These are phyloP conservation scores for Saccharomycopsis hybrid DNA, from an alignment of 1,139 yeast genomes.

Conservation along the genomic window DNA sequence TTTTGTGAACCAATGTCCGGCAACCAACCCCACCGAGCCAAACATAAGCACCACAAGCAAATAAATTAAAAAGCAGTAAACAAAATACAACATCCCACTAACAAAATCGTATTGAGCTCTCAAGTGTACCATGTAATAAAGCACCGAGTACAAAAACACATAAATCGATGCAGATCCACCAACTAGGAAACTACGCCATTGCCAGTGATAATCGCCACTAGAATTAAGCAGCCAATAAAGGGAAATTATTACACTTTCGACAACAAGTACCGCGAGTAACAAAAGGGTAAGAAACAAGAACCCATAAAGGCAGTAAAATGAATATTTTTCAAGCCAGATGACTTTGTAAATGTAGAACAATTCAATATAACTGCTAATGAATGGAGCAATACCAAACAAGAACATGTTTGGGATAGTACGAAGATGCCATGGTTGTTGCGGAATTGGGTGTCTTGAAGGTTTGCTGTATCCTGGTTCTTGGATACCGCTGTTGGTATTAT, in stretches of 20 bases:
- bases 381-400: conserved; percentile 66
- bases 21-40: conserved; percentile 67
- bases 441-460: neutral
- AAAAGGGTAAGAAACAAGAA: conserved; percentile 59
- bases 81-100: conserved; percentile 62
- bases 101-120: conserved; percentile 55
- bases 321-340: conserved; percentile 73
- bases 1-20: conserved; percentile 56
- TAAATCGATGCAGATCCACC: conserved; percentile 72
- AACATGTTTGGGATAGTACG: conserved; percentile 23
- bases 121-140: conserved; percentile 53
- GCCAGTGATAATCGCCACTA: conserved; percentile 67
- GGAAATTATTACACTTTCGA: conserved; percentile 70
- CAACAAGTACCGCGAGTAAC: conserved; percentile 54
- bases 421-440: conserved; percentile 1
- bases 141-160: conserved; percentile 60
- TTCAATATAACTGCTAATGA: conserved; percentile 76
- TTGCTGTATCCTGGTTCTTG: no score
- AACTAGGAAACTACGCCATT: conserved; percentile 73
- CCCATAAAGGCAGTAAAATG: conserved; percentile 77
- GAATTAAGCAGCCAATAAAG: conserved; percentile 53
- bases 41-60: conserved; percentile 60
- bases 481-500: neutral
- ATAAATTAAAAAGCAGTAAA: conserved; percentile 64
- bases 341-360: conserved; percentile 68